phyloP scores from a whole-genome alignment of 2,329 filamentous ascomycete species.

The Penicillium brasilianum region DNA sequence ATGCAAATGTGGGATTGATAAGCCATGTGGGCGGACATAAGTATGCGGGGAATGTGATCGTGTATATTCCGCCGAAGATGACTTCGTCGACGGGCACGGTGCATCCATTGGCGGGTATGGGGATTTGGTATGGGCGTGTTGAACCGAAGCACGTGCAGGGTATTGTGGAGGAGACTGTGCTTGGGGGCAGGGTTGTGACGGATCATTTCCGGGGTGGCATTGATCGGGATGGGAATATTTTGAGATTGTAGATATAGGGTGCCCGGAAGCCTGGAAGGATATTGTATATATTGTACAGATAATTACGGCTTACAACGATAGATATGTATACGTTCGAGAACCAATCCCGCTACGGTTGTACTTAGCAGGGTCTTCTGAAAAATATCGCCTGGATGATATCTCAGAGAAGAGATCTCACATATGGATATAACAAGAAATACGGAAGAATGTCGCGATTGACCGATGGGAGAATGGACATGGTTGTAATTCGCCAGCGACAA shows the following conservation, averaged over 20 bases:
- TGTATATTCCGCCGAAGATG: conserved; percentile 65
- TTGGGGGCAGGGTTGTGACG: conserved; percentile 84
- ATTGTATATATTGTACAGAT: too few relatives aligned
- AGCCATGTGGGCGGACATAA: conserved; percentile 95
- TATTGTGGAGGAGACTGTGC: conserved; percentile 80
- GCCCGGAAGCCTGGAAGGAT: conserved; percentile 9
- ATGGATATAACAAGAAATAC: too few relatives aligned
- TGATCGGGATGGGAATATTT: conserved; percentile 71
- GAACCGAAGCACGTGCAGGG: conserved; percentile 87
- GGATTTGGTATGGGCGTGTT: conserved; percentile 85
- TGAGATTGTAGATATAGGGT: conserved; percentile 66
- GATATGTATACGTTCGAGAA: too few relatives aligned
- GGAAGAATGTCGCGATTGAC: too few relatives aligned
- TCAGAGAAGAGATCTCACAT: too few relatives aligned
- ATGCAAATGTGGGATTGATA: conserved; percentile 56
- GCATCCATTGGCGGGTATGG: conserved; percentile 48
- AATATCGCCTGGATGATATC: too few relatives aligned
- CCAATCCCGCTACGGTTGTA: too few relatives aligned
- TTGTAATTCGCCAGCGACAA: too few relatives aligned
- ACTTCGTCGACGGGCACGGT: conserved; percentile 11
- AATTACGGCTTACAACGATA: too few relatives aligned
- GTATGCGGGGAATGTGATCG: conserved; percentile 89
- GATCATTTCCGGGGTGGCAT: conserved; percentile 86
- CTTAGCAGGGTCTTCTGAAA: too few relatives aligned
- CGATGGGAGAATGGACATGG: too few relatives aligned